Conservation (phyloP, 2,329 filamentous ascomycete genomes). For the Neurospora sp. region DNA sequence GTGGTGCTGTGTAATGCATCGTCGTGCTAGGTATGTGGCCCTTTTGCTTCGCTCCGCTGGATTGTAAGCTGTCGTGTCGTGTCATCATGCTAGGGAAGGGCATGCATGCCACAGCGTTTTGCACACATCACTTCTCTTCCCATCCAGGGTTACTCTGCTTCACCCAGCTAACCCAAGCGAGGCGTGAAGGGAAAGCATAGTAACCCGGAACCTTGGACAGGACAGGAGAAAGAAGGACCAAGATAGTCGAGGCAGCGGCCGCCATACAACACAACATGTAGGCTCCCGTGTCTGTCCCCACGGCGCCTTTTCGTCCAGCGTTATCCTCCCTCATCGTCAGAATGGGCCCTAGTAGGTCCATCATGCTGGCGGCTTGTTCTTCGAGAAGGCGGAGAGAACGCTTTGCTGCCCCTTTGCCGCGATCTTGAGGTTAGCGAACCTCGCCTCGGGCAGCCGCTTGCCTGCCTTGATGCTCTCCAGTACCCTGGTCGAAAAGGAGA, state of each 20-base stretch:
- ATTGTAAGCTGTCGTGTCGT: background rate
- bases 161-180: background rate
- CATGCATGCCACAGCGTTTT: background rate
- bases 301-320: slow-evolving; percentile 1
- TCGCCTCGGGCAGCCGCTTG: slow-evolving; percentile 63
- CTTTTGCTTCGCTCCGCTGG: background rate
- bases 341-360: background rate
- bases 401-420: slow-evolving; percentile 54
- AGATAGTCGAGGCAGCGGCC: background rate
- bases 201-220: background rate
- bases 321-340: background rate
- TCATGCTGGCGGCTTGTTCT: slow-evolving; percentile 6
- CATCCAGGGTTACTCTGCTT: background rate
- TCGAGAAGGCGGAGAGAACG: slow-evolving; percentile 39
- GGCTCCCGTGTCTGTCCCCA: slow-evolving; percentile 6
- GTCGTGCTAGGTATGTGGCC: background rate
- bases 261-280: background rate
- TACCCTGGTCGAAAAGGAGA: slow-evolving; percentile 41
- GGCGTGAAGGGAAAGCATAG: background rate
- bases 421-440: slow-evolving; percentile 56
- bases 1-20: background rate
- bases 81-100: background rate
- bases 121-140: background rate
- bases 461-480: slow-evolving; percentile 74
- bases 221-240: background rate